Evolutionary conservation across 2,329 filamentous ascomycete genomes (phyloP).

Genomic region (Phyllosticta citribraziliensis): DNA sequence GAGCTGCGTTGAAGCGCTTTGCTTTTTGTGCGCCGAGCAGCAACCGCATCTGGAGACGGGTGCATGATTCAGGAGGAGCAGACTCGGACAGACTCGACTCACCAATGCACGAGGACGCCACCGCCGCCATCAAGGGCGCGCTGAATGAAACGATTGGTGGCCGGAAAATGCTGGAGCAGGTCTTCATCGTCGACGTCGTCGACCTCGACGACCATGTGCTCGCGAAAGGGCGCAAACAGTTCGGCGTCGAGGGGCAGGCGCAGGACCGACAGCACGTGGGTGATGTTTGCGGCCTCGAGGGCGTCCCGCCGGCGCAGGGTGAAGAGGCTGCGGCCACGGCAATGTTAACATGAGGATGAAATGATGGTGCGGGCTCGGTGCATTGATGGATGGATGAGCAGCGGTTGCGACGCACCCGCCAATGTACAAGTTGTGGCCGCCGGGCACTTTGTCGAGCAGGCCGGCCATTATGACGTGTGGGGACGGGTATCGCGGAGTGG

Average conservation of each 20-base stretch:
- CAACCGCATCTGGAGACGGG: neutral
- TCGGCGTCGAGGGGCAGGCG: conserved; percentile 48
- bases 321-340: conserved; percentile 53
- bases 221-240: conserved; percentile 51
- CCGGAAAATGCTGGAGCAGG: conserved; percentile 68
- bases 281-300: conserved; percentile 65
- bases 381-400: neutral
- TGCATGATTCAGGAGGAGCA: conserved; percentile 3
- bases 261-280: conserved; percentile 80
- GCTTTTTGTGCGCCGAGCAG: conserved; percentile 2
- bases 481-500: neutral
- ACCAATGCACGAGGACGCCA: conserved; percentile 63
- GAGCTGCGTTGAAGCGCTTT: neutral
- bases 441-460: conserved; percentile 56
- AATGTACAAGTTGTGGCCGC: conserved; percentile 63
- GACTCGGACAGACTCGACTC: conserved; percentile 27
- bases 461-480: conserved; percentile 35
- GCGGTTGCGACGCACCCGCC: conserved; percentile 53
- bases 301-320: conserved; percentile 62
- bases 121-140: conserved; percentile 54
- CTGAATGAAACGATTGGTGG: conserved; percentile 74
- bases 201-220: conserved; percentile 68
- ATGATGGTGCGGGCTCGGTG: neutral
- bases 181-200: conserved; percentile 90
- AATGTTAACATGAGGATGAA: conserved; percentile 10